Evolutionary conservation across 768 basidiomycete genomes (phyloP).

Genomic region (Phaffia tasmanica): DNA sequence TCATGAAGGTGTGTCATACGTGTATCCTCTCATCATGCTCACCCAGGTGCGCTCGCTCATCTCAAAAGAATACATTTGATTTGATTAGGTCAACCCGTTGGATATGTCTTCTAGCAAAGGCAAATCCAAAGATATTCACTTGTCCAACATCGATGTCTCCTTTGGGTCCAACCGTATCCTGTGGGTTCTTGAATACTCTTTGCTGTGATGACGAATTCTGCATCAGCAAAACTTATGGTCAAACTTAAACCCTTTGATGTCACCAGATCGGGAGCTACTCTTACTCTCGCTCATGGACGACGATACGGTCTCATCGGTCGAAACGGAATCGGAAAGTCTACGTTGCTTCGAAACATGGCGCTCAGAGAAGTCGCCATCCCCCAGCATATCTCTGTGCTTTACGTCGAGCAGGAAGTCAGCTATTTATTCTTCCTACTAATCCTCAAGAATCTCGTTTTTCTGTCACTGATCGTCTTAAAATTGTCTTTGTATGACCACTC

Average conservation of each 20-base stretch:
- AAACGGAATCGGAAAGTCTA: conserved; percentile 94
- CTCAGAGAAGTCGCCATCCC: conserved; percentile 91
- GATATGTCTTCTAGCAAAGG: conserved; percentile 67
- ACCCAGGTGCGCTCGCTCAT: neutral
- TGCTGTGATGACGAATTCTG: conserved; percentile 32
- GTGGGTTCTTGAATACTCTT: conserved; percentile 38
- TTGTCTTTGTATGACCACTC: neutral
- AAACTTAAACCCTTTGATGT: conserved; percentile 16
- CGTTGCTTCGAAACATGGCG: conserved; percentile 83
- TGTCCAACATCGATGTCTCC: conserved; percentile 88
- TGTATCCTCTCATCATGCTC: neutral
- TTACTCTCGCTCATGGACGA: conserved; percentile 78
- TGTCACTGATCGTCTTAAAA: neutral
- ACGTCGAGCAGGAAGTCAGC: conserved; percentile 90
- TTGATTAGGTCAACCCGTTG: conserved; percentile 70
- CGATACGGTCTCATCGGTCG: conserved; percentile 87
- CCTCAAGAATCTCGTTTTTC: conserved; percentile 5
- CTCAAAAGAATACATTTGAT: neutral
- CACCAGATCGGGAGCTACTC: conserved; percentile 62
- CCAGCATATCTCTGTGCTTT: conserved; percentile 87
- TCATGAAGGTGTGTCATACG: conserved; percentile 63
- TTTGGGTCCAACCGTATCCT: conserved; percentile 92
- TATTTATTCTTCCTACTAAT: neutral
- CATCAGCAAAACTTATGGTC: conserved; percentile 7
- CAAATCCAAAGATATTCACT: conserved; percentile 94